A percentile compares a stretch with the other conserved stretches of the same genome.
These are phyloP conservation scores for Aphelidium insulamus DNA, from an alignment of 371 early-diverging fungal genomes.

Conservation along the genomic window DNA sequence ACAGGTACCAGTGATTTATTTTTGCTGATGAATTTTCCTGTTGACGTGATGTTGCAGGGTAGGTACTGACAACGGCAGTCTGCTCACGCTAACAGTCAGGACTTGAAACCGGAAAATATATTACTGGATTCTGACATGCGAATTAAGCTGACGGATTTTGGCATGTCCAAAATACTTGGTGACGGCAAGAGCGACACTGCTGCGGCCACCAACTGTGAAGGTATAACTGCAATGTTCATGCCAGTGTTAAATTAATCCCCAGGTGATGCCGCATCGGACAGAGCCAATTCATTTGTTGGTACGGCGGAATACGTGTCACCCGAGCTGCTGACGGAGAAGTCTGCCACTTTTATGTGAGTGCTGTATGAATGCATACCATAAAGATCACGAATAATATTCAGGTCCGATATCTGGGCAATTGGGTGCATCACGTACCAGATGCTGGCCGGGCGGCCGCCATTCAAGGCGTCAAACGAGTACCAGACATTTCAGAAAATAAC, in stretches of 20 bases:
- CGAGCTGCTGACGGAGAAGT: conserved; percentile 74
- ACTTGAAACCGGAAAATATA: conserved; percentile 77
- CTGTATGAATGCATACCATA: too few relatives aligned
- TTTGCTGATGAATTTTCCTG: conserved; percentile 1
- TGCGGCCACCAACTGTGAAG: neutral
- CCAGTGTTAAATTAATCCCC: neutral
- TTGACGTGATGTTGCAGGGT: neutral
- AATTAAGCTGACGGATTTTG: conserved; percentile 90
- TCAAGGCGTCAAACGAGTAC: conserved; percentile 84
- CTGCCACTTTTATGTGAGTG: conserved; percentile 8
- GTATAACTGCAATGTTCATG: neutral
- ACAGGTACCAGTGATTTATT: conserved; percentile 20
- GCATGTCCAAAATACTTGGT: conserved; percentile 68
- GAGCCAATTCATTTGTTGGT: conserved; percentile 78
- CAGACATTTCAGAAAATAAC: conserved; percentile 86
- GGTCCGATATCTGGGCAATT: conserved; percentile 93
- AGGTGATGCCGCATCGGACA: conserved; percentile 3
- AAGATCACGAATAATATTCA: too few relatives aligned
- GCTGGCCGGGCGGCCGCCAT: conserved; percentile 78
- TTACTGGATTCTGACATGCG: conserved; percentile 58
- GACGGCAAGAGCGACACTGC: conserved; percentile 4
- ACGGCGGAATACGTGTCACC: conserved; percentile 94
- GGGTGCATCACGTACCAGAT: conserved; percentile 95
- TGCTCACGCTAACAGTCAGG: conserved; percentile 15
- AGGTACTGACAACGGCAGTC: neutral